These are phyloP conservation scores for Suillus spraguei DNA, from an alignment of 768 basidiomycete species.

Conservation along the genomic window DNA sequence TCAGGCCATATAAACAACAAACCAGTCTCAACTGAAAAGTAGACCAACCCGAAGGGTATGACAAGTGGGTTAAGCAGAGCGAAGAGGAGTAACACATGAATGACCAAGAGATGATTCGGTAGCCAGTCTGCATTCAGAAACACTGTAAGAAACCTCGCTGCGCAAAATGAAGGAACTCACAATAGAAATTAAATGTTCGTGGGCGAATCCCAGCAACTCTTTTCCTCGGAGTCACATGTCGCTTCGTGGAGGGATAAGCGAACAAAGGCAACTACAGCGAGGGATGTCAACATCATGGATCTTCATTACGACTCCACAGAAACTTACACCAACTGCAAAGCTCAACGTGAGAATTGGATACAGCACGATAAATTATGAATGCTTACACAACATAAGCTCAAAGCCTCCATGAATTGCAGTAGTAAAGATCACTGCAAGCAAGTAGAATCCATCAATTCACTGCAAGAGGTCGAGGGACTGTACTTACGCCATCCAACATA, in stretches of 20 bases:
- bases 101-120: conserved; percentile 74
- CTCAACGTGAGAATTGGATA: conserved; percentile 9
- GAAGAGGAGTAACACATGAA: conserved; percentile 72
- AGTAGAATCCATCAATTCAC: conserved; percentile 1
- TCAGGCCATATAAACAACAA: conserved; percentile 17
- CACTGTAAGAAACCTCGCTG: neutral
- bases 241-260: conserved; percentile 60
- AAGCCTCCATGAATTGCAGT: conserved; percentile 74
- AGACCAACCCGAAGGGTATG: conserved; percentile 70
- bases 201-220: conserved; percentile 72
- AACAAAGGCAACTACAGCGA: conserved; percentile 63
- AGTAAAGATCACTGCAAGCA: conserved; percentile 65
- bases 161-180: conserved; percentile 39
- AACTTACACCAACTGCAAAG: conserved; percentile 59
- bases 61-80: conserved; percentile 79
- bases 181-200: conserved; percentile 78
- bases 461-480: neutral
- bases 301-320: neutral
- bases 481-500: conserved; percentile 87
- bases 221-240: conserved; percentile 69
- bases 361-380: neutral
- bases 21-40: conserved; percentile 69
- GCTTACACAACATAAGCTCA: conserved; percentile 69
- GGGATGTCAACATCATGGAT: neutral
- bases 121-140: conserved; percentile 61